phyloP scores from a whole-genome alignment of 139 green algal genomes.

The Coccomyxa sp. region DNA sequence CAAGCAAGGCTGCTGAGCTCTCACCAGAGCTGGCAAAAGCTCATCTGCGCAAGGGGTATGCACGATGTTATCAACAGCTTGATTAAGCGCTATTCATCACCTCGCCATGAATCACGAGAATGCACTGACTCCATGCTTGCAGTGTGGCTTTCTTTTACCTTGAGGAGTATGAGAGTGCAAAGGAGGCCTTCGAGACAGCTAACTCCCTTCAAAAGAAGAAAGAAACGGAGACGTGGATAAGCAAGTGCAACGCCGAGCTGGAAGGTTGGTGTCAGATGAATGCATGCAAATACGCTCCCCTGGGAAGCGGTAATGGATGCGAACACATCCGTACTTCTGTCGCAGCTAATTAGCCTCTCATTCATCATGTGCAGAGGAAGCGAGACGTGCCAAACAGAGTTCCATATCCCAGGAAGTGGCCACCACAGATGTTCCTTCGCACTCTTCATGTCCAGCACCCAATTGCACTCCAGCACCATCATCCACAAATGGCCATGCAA shows the following conservation, averaged over 20 bases:
- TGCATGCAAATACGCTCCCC: background rate
- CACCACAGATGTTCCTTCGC: too few species aligned
- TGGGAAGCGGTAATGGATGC: background rate
- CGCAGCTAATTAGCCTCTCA: background rate
- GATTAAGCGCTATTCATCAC: background rate
- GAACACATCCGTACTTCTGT: too few species aligned
- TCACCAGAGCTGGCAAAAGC: conserved; percentile 48
- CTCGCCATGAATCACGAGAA: background rate
- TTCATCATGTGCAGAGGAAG: background rate
- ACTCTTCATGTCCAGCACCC: too few species aligned
- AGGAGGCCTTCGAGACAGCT: conserved; percentile 62
- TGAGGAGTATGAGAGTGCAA: conserved; percentile 86
- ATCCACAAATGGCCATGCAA: too few species aligned
- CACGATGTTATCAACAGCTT: background rate
- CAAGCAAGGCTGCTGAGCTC: conserved; percentile 63
- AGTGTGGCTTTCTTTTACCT: conserved; percentile 55
- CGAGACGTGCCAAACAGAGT: background rate
- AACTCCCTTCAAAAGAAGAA: conserved; percentile 47
- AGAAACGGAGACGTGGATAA: conserved; percentile 61
- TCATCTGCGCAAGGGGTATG: conserved; percentile 62
- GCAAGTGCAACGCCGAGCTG: conserved; percentile 75
- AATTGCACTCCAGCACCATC: too few species aligned
- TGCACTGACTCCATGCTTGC: background rate
- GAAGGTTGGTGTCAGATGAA: conserved; percentile 36
- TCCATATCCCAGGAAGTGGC: too few species aligned